Evolutionary conservation across 2,329 filamentous ascomycete species (phyloP).

Genomic region (Colletotrichum tamarilloi): DNA sequence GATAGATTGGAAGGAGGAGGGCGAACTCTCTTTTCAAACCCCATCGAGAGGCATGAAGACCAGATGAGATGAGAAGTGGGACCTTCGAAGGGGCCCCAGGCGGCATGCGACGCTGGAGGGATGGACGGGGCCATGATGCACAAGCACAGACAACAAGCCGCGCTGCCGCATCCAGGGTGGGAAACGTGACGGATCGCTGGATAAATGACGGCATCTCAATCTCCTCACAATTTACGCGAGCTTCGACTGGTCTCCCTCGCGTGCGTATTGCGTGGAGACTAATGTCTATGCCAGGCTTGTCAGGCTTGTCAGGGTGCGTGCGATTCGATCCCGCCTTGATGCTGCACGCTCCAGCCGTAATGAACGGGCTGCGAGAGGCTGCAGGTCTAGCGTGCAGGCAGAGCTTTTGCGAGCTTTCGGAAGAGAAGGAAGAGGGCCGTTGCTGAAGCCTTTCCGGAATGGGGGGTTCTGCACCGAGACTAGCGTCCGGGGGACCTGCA

Average conservation of each 20-base stretch:
- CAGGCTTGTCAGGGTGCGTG: not conserved
- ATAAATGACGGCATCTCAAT: not conserved
- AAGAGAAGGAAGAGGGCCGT: not conserved
- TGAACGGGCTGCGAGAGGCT: not conserved
- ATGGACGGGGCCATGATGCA: constrained; percentile 23
- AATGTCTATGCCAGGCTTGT: not conserved
- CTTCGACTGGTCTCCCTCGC: not conserved
- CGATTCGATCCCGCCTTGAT: not conserved
- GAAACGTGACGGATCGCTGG: not conserved
- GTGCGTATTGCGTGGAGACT: not conserved
- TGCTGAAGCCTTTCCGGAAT: constrained; percentile 6
- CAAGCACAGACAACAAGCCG: constrained; percentile 18
- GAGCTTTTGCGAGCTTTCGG: not conserved
- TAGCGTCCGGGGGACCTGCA: constrained; percentile 20
- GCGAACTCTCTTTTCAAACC: constrained; percentile 15
- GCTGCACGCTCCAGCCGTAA: not conserved
- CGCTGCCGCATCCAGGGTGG: constrained; percentile 4
- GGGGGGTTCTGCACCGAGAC: constrained; percentile 14
- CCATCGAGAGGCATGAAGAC: constrained; percentile 10
- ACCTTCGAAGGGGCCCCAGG: constrained; percentile 1
- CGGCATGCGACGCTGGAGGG: constrained; percentile 16
- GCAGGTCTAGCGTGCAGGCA: not conserved
- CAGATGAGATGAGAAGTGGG: constrained; percentile 12
- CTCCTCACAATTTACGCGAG: constrained; percentile 6
- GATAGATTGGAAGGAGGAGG: not conserved